These are phyloP conservation scores for Tricladium varicosporioides DNA, from an alignment of 2,329 filamentous ascomycete species.

Conservation along the genomic window DNA sequence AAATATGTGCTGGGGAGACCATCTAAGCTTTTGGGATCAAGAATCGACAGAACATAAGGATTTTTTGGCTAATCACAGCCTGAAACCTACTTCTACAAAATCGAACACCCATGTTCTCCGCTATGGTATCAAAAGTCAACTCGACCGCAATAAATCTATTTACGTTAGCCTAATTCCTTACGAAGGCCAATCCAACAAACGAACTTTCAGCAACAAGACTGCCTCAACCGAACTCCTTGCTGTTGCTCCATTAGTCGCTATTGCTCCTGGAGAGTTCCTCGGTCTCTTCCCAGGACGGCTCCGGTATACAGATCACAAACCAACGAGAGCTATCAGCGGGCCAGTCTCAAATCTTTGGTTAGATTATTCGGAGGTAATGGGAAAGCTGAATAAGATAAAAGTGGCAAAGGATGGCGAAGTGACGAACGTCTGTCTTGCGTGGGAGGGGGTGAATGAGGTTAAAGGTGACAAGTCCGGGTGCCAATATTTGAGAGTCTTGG, in stretches of 20 bases:
- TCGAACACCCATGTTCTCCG: conserved; percentile 17
- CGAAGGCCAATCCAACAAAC: conserved; percentile 12
- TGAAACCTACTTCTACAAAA: conserved; percentile 14
- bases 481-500: conserved; percentile 19
- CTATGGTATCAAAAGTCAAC: conserved; percentile 15
- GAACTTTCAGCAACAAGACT: conserved; percentile 10
- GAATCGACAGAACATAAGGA: conserved; percentile 12
- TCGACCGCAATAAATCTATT: conserved; percentile 14
- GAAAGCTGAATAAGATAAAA: conserved; percentile 19
- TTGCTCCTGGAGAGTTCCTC: conserved; percentile 16
- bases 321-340: conserved; percentile 10
- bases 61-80: conserved; percentile 11
- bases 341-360: conserved; percentile 17
- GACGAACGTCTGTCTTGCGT: conserved; percentile 22
- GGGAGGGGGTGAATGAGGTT: conserved; percentile 22
- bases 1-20: conserved; percentile 8
- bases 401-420: conserved; percentile 17
- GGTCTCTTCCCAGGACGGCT: conserved; percentile 12
- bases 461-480: conserved; percentile 17
- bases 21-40: conserved; percentile 13
- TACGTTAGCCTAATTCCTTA: conserved; percentile 17
- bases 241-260: conserved; percentile 4
- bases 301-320: conserved; percentile 12
- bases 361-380: conserved; percentile 17
- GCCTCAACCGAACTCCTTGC: conserved; percentile 12